Base-by-base conservation (phyloP, 2,329 filamentous ascomycete species). In the Alternaria sp. region DNA sequence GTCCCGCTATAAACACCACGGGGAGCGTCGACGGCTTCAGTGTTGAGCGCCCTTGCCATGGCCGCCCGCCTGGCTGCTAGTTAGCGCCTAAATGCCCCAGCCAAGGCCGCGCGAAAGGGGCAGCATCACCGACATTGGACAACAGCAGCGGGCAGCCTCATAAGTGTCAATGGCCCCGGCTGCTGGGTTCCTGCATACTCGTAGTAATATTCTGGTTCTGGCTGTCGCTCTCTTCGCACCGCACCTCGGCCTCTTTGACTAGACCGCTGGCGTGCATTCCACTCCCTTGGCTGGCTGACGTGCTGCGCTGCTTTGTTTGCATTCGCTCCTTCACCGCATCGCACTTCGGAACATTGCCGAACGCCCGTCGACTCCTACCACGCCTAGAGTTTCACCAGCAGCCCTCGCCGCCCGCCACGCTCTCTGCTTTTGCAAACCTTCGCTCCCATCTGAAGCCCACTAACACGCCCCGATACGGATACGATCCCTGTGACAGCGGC, bases 61-160 rank as follows among this genome's bases (percentile, higher is more conserved):
- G 55, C 23, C n/a, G 4, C 28, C 25, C 46, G 55, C 26, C 33
- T 30, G 41, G 51, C 63, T 46, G 41, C 23, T 20, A 67, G 68
- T 65, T 74, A 74, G 71, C 71, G 70, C 71, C 67, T 54, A 20
- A 55, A 53, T 53, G 28, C 64, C 66, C 58, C 50, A 71, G 67
- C 71, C 71, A 72, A 69, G 55, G 60, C 20, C 44, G 33, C 20
- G 64, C 64, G 66, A 73, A 73, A 75, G 72, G 74, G 72, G 71
- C 57, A 55, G 62, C 69, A 70, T 68, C 61, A 69, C 71, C 69
- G 69, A 74, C 69, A 71, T 72, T 71, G 71, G 66, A 49, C 56
- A 49, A 58, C 26, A 56, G 47, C 58, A 61, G 28, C 49, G 30
- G 20, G 37, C 21, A 53, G 59, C 60, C 61, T 63, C 63, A 70